These are phyloP conservation scores for Globisporangium nunn DNA, from an alignment of 352 stramenopile genomes.

Conservation along the genomic window DNA sequence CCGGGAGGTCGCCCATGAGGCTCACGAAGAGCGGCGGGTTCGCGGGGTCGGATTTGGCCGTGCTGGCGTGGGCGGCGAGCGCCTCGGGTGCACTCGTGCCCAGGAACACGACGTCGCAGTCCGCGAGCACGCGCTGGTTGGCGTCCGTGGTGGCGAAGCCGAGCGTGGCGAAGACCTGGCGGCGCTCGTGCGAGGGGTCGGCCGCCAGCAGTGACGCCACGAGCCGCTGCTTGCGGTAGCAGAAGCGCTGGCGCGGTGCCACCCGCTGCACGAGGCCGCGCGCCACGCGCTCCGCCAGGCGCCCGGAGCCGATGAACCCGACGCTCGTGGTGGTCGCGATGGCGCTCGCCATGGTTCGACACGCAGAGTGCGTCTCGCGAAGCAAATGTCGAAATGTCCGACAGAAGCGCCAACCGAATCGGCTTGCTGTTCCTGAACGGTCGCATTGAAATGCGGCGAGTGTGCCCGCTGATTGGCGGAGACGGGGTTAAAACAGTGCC, in stretches of 20 bases:
- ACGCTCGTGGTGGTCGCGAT: conserved; percentile 28
- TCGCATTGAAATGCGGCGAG: conserved; percentile 3
- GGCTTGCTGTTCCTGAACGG: background rate
- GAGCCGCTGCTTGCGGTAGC: conserved; percentile 67
- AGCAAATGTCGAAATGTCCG: background rate
- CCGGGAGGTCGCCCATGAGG: conserved; percentile 57
- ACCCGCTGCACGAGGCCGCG: conserved; percentile 58
- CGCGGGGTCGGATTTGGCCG: conserved; percentile 10
- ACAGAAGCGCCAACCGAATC: background rate
- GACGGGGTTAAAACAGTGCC: too few species aligned
- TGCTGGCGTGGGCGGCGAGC: conserved; percentile 22
- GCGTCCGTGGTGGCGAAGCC: conserved; percentile 58
- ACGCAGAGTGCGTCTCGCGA: background rate
- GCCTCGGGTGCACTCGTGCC: conserved; percentile 45
- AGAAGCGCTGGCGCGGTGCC: conserved; percentile 49
- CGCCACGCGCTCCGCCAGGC: conserved; percentile 53
- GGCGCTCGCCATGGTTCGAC: background rate
- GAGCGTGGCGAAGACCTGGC: conserved; percentile 46
- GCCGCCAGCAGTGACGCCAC: conserved; percentile 62
- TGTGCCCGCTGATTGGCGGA: too few species aligned
- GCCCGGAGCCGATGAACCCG: conserved; percentile 67
- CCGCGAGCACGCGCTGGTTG: conserved; percentile 50
- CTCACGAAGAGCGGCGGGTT: conserved; percentile 60
- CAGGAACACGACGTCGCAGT: conserved; percentile 70
- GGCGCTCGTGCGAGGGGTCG: conserved; percentile 47